Evolutionary conservation across 1,284 basidiomycete genomes (phyloP).

Genomic region (Sphaerobolus stellatus): DNA sequence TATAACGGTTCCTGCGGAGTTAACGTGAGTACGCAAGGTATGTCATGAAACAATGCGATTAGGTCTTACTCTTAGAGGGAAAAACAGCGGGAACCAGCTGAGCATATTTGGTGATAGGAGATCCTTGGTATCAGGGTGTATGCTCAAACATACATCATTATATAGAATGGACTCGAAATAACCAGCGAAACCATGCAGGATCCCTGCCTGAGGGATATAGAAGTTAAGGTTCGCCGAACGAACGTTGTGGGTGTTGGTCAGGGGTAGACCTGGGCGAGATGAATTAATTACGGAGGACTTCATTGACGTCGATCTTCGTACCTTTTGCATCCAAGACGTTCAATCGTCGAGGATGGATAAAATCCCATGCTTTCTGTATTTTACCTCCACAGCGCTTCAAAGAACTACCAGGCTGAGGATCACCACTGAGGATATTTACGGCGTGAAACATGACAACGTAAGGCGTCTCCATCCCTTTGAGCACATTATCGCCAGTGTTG

Average conservation of each 20-base stretch:
- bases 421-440: slow-evolving; percentile 81
- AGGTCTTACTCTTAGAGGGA: slow-evolving; percentile 77
- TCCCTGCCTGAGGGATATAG: slow-evolving; percentile 91
- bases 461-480: slow-evolving; percentile 83
- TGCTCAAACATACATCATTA: slow-evolving; percentile 85
- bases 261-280: slow-evolving; percentile 60
- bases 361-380: slow-evolving; percentile 97
- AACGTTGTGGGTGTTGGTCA: slow-evolving; percentile 87
- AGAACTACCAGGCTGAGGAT: slow-evolving; percentile 52
- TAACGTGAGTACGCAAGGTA: slow-evolving; percentile 2
- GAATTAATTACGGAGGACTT: slow-evolving; percentile 4
- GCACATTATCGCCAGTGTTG: slow-evolving; percentile 50
- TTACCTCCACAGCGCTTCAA: slow-evolving; percentile 67
- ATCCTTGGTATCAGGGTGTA: slow-evolving; percentile 87
- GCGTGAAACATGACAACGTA: slow-evolving; percentile 99
- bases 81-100: slow-evolving; percentile 98
- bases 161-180: slow-evolving; percentile 98
- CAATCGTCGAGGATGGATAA: slow-evolving; percentile 88
- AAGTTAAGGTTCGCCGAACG: slow-evolving; percentile 82
- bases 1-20: slow-evolving; percentile 80
- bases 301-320: slow-evolving; percentile 31
- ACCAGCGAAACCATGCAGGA: slow-evolving; percentile 96
- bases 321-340: slow-evolving; percentile 72
- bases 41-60: not conserved
- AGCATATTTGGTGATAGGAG: slow-evolving; percentile 91